phyloP scores from a whole-genome alignment of 371 early-diverging fungal species.

The Quaeritorhiza haematococci region DNA sequence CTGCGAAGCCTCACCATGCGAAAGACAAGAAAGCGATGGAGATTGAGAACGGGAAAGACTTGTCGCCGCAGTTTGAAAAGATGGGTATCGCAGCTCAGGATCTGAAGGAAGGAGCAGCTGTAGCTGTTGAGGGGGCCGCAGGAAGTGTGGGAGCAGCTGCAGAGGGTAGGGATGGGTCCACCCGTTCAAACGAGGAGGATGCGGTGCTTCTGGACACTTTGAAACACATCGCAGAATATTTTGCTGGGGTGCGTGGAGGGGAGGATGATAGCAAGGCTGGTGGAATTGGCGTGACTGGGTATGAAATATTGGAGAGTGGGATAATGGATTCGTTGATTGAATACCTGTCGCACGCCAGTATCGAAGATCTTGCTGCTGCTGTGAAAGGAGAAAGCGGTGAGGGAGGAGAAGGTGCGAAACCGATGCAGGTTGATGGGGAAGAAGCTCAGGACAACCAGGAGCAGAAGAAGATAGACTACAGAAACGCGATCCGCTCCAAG shows the following conservation, averaged over 20 bases:
- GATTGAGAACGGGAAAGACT: too few species aligned
- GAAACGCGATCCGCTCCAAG: conserved; percentile 4
- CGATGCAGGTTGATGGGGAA: background rate
- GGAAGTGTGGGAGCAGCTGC: conserved; percentile 11
- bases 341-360: conserved; percentile 41
- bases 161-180: background rate
- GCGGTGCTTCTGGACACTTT: conserved; percentile 13
- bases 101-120: conserved; percentile 1
- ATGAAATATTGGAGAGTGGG: conserved; percentile 75
- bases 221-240: conserved; percentile 25
- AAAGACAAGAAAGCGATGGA: background rate
- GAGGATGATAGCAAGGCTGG: conserved; percentile 17
- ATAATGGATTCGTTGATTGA: conserved; percentile 52
- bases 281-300: conserved; percentile 64
- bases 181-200: background rate
- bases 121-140: too few species aligned
- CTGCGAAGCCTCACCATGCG: background rate
- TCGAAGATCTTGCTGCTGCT: conserved; percentile 12
- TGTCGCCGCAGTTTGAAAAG: conserved; percentile 1
- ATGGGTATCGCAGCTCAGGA: background rate
- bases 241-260: conserved; percentile 8
- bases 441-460: background rate
- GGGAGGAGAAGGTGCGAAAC: too few species aligned
- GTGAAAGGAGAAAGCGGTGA: background rate
- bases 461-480: background rate